Percentiles rank a stretch among this genome's conserved stretches.
These are phyloP conservation scores for Yueomyces sp. DNA, from an alignment of 805 yeast genomes.

Conservation along the genomic window DNA sequence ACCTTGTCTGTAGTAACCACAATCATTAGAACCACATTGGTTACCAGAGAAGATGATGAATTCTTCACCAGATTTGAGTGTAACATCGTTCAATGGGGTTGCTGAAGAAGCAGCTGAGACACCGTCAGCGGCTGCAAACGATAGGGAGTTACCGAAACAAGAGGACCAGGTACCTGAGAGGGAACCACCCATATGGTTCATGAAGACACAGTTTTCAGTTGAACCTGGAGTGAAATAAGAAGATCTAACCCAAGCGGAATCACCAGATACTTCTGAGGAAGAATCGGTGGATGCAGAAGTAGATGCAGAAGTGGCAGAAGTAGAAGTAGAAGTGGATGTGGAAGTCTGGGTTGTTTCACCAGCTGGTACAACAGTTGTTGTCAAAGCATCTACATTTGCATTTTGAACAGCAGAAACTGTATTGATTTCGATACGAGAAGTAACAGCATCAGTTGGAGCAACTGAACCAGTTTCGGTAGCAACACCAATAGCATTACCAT, in stretches of 20 bases:
- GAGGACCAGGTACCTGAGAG: conserved; percentile 78
- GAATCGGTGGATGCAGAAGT: conserved; percentile 19
- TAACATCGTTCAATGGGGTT: conserved; percentile 52
- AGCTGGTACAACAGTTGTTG: conserved; percentile 16
- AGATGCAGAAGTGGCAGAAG: conserved; percentile 7
- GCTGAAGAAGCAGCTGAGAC: conserved; percentile 57
- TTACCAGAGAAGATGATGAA: conserved; percentile 66
- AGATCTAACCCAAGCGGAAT: conserved; percentile 58
- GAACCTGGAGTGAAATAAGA: conserved; percentile 68
- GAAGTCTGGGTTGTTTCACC: conserved; percentile 5
- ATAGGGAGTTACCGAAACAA: conserved; percentile 83
- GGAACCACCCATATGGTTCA: conserved; percentile 80
- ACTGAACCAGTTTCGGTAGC: conserved; percentile 8
- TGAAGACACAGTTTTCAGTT: conserved; percentile 59
- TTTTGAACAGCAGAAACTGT: conserved; percentile 7
- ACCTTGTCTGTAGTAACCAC: conserved; percentile 79
- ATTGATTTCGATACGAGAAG: conserved; percentile 43
- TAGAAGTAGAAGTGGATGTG: conserved; percentile 17
- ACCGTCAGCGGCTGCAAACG: conserved; percentile 73
- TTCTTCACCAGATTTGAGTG: conserved; percentile 63
- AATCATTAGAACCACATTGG: conserved; percentile 43
- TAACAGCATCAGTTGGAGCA: conserved; percentile 42
- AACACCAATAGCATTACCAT: conserved; percentile 26
- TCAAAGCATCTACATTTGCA: conserved; percentile 4
- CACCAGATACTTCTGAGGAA: conserved; percentile 25